These are phyloP conservation scores for Aspergillus panamensis DNA, from an alignment of 495 filamentous ascomycete species.

Conservation along the genomic window DNA sequence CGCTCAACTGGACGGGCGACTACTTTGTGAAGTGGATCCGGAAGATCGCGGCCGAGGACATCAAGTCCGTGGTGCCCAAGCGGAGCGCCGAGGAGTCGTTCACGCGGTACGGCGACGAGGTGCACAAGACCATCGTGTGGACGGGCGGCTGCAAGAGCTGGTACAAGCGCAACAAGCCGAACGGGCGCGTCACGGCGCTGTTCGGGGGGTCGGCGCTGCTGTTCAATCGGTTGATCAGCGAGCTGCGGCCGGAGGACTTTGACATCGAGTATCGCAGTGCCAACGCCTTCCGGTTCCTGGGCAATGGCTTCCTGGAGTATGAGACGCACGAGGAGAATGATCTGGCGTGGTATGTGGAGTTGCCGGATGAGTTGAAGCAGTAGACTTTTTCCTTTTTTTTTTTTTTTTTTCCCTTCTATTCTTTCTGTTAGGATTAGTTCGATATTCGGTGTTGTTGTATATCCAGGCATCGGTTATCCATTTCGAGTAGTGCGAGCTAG, in stretches of 20 bases:
- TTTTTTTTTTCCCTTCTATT: neutral
- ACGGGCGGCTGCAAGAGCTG: conserved; percentile 43
- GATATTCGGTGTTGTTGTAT: neutral
- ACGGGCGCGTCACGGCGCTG: conserved; percentile 42
- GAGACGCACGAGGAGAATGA: conserved; percentile 27
- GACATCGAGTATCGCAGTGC: conserved; percentile 41
- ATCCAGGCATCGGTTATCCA: conserved; percentile 7
- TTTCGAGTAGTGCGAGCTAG: conserved; percentile 3
- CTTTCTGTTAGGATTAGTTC: neutral
- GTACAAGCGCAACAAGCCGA: conserved; percentile 43
- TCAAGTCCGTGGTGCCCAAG: conserved; percentile 44
- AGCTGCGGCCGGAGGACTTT: conserved; percentile 48
- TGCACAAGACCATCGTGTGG: conserved; percentile 48
- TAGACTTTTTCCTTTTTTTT: neutral
- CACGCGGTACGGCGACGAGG: conserved; percentile 37
- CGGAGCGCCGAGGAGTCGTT: conserved; percentile 40
- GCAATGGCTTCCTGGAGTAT: conserved; percentile 41
- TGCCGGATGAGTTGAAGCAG: conserved; percentile 20
- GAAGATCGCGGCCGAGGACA: conserved; percentile 45
- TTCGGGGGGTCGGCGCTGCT: conserved; percentile 46
- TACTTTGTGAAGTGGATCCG: conserved; percentile 51
- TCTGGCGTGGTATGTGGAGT: conserved; percentile 29
- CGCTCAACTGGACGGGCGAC: conserved; percentile 48
- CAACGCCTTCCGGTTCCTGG: conserved; percentile 50
- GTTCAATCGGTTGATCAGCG: conserved; percentile 48